phyloP scores from a whole-genome alignment of 208 protist genomes.

The Leishmania arabica region DNA sequence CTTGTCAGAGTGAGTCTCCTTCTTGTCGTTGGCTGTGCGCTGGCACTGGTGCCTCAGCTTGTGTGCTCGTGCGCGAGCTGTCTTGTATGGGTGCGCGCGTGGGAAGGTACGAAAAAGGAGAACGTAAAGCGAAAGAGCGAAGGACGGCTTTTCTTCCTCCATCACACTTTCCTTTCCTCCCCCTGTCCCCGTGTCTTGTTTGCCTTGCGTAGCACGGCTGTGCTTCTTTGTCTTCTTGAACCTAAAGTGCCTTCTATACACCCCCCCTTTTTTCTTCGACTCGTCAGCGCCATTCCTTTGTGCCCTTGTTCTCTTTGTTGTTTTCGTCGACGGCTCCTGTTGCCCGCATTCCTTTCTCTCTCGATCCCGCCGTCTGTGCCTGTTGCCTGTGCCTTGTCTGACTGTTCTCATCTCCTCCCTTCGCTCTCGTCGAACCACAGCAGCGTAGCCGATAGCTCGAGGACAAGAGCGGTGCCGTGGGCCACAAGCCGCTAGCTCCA shows the following conservation, averaged over 20 bases:
- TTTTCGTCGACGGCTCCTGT: neutral
- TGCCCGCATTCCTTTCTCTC: neutral
- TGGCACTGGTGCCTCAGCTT: neutral
- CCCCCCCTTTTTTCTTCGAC: neutral
- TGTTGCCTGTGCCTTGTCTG: neutral
- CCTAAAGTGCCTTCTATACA: neutral
- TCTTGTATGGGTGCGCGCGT: neutral
- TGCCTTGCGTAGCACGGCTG: neutral
- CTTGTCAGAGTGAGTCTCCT: neutral
- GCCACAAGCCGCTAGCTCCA: neutral
- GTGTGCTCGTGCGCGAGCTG: neutral
- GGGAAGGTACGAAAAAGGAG: neutral
- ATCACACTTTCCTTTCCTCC: neutral
- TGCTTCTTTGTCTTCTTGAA: neutral
- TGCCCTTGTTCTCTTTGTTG: neutral
- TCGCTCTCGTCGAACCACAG: neutral
- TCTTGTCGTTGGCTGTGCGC: neutral
- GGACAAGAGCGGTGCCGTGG: neutral
- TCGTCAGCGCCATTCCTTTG: neutral
- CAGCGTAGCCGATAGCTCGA: neutral
- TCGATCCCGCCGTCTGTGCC: neutral
- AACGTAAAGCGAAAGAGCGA: neutral
- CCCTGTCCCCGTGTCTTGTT: neutral
- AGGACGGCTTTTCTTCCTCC: neutral
- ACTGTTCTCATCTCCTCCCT: neutral